Conservation (phyloP, 345 rosid species). For the Murraya koenigii region DNA sequence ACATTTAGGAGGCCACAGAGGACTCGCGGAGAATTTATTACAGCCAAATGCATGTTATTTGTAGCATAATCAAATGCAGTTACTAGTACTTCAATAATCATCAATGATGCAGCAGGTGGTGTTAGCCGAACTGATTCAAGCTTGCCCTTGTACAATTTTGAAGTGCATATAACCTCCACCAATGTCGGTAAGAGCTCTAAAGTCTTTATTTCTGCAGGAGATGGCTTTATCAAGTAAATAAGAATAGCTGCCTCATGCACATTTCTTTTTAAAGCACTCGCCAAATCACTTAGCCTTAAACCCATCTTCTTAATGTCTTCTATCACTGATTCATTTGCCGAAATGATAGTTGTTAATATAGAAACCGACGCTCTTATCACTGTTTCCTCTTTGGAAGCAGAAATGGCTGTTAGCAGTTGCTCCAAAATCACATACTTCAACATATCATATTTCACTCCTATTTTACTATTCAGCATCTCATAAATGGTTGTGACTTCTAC, state of each 20-base stretch:
- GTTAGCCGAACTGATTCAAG: constrained; percentile 46
- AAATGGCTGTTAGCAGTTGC: constrained; percentile 64
- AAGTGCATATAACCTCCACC: constrained; percentile 63
- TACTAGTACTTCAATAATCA: constrained; percentile 80
- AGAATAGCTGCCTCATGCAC: constrained; percentile 83
- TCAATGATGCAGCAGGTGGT: constrained; percentile 80
- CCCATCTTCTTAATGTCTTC: constrained; percentile 75
- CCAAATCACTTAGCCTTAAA: constrained; percentile 54
- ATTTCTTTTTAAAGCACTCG: constrained; percentile 65
- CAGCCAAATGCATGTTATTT: constrained; percentile 66
- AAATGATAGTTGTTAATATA: constrained; percentile 58
- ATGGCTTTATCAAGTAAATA: constrained; percentile 73
- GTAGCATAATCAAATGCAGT: constrained; percentile 80
- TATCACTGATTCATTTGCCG: constrained; percentile 49
- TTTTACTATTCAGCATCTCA: constrained; percentile 54
- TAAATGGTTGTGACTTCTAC: constrained; percentile 61
- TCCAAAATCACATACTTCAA: constrained; percentile 72
- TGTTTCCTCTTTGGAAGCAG: constrained; percentile 67
- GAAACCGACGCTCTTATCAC: constrained; percentile 65
- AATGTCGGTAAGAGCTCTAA: constrained; percentile 80
- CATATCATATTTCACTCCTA: constrained; percentile 59
- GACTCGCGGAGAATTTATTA: constrained; percentile 64
- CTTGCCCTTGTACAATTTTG: constrained; percentile 32
- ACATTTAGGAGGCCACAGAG: constrained; percentile 63
- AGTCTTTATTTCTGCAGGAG: constrained; percentile 77